A percentile compares a stretch with the other conserved stretches of the same genome.
These are phyloP conservation scores for Saccharomycopsis fodiens DNA, from an alignment of 805 yeast species.

Conservation along the genomic window DNA sequence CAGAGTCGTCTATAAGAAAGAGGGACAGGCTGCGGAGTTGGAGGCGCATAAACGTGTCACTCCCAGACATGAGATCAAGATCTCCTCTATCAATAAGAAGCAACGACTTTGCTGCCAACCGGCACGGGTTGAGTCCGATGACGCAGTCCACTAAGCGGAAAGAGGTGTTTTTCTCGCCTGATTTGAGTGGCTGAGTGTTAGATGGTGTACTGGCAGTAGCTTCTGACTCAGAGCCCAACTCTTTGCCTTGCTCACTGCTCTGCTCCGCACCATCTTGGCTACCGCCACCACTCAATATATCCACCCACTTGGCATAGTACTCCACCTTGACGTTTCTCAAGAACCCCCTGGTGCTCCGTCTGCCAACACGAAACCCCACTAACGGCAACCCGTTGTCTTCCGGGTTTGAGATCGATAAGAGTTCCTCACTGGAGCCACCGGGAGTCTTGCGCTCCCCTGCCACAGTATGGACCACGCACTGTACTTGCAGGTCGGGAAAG, in stretches of 20 bases:
- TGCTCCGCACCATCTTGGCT: conserved; percentile 15
- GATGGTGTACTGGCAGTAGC: conserved; percentile 5
- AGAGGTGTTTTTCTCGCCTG: conserved; percentile 21
- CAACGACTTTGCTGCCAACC: conserved; percentile 46
- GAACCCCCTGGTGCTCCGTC: conserved; percentile 33
- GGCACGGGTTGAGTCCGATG: conserved; percentile 56
- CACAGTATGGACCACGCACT: conserved; percentile 12
- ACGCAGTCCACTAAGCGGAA: conserved; percentile 41
- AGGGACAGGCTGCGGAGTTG: conserved; percentile 44
- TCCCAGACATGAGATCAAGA: conserved; percentile 36
- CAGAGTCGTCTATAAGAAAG: conserved; percentile 57
- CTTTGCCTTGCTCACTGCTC: conserved; percentile 4
- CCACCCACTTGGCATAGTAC: conserved; percentile 56
- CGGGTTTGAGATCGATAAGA: conserved; percentile 29
- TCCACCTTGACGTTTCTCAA: conserved; percentile 43
- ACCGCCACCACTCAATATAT: conserved; percentile 29
- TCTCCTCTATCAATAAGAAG: conserved; percentile 48
- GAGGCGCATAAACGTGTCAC: conserved; percentile 32
- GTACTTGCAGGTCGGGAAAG: conserved; percentile 9
- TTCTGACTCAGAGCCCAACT: not conserved
- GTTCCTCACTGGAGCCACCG: conserved; percentile 27
- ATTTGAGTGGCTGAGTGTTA: conserved; percentile 14
- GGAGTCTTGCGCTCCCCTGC: too few relatives aligned
- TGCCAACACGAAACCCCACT: conserved; percentile 32
- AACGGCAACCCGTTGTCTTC: conserved; percentile 33